These are phyloP conservation scores for Nicotiana tabacum DNA, from an alignment of 257 asterid species.

Conservation along the genomic window DNA sequence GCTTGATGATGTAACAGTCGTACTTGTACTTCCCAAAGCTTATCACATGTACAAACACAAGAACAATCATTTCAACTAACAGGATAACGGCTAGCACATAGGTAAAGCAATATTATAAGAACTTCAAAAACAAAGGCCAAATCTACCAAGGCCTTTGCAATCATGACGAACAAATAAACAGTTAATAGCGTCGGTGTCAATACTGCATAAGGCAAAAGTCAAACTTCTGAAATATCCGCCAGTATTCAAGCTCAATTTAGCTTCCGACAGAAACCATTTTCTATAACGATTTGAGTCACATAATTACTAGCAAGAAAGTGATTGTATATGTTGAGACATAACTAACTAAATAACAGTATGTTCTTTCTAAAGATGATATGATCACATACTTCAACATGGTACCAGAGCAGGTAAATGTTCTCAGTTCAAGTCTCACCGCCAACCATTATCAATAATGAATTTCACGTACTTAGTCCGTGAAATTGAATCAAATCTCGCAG, in stretches of 20 bases:
- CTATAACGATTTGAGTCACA: neutral
- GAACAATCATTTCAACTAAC: conserved; percentile 1
- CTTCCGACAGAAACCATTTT: neutral
- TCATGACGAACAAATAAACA: neutral
- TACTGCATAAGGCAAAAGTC: neutral
- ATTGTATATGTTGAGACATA: neutral
- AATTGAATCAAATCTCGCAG: neutral
- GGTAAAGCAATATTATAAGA: neutral
- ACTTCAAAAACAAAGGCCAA: neutral
- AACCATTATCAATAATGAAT: neutral
- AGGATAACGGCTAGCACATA: neutral
- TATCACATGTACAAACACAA: conserved; percentile 2
- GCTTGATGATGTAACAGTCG: conserved; percentile 47
- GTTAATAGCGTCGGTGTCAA: neutral
- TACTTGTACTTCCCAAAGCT: conserved; percentile 75
- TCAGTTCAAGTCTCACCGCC: neutral
- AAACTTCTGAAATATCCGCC: neutral
- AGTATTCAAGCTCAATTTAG: neutral
- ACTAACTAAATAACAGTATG: neutral
- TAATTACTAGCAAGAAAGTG: neutral
- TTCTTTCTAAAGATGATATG: neutral
- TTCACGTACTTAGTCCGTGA: neutral
- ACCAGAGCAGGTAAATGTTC: neutral
- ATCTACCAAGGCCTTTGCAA: neutral
- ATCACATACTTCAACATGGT: neutral